phyloP scores from a whole-genome alignment of 768 basidiomycete genomes.

The Boletus tylopilopsis region DNA sequence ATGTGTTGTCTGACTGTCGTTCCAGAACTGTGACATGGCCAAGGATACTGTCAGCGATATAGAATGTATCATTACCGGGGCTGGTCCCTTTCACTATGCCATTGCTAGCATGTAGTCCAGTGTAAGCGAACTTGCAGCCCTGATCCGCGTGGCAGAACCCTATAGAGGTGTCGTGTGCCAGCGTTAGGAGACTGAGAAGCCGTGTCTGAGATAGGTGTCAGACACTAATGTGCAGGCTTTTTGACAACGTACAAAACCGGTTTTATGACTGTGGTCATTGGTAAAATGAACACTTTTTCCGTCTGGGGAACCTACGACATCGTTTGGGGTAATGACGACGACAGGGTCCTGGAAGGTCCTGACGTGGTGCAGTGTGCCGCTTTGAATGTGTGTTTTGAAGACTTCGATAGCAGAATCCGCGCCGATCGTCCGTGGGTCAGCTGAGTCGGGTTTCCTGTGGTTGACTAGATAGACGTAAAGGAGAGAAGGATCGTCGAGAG shows the following conservation, averaged over 20 bases:
- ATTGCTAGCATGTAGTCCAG: slow-evolving; percentile 51
- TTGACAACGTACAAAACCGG: slow-evolving; percentile 44
- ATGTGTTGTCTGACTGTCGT: slow-evolving; percentile 52
- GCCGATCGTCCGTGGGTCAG: slow-evolving; percentile 43
- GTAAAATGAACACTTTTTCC: slow-evolving; percentile 67
- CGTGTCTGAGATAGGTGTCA: slow-evolving; percentile 16
- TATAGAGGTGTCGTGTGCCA: slow-evolving; percentile 43
- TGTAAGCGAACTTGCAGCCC: slow-evolving; percentile 59
- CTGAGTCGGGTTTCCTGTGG: slow-evolving; percentile 52
- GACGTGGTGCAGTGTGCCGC: slow-evolving; percentile 46
- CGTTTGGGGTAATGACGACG: slow-evolving; percentile 63
- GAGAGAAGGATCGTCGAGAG: slow-evolving; percentile 41
- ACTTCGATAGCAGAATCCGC: slow-evolving; percentile 72
- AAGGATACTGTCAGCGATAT: slow-evolving; percentile 45
- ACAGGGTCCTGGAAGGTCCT: slow-evolving; percentile 51
- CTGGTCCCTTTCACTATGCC: slow-evolving; percentile 51
- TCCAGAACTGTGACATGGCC: slow-evolving; percentile 55
- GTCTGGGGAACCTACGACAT: slow-evolving; percentile 62
- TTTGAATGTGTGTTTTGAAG: slow-evolving; percentile 51
- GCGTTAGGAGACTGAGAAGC: slow-evolving; percentile 27
- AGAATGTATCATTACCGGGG: slow-evolving; percentile 54
- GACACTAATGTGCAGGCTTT: background rate
- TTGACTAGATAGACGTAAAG: slow-evolving; percentile 71
- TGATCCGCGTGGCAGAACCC: slow-evolving; percentile 59
- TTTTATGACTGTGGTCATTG: slow-evolving; percentile 59